Conservation (phyloP, 2,329 filamentous ascomycete genomes). For the Nannizziopsis barbatae region DNA sequence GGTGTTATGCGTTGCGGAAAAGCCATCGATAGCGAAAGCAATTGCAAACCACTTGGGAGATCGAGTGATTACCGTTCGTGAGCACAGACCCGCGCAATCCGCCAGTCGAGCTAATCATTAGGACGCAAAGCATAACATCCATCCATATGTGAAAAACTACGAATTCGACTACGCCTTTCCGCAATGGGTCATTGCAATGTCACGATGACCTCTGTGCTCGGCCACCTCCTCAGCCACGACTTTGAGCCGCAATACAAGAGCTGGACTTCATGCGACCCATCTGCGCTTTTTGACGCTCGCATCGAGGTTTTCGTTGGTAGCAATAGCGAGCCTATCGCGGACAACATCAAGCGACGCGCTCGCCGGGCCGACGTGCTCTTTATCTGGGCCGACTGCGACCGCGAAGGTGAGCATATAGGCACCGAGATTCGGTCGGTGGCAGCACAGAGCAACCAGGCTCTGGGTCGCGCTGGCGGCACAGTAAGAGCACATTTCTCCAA, state of each 20-base stretch:
- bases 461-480: slow-evolving; percentile 56
- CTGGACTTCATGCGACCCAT: slow-evolving; percentile 72
- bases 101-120: neutral
- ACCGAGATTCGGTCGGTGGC: slow-evolving; percentile 79
- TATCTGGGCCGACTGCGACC: slow-evolving; percentile 98
- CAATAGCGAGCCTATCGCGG: slow-evolving; percentile 54
- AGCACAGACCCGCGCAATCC: slow-evolving; percentile 26
- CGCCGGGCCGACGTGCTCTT: slow-evolving; percentile 62
- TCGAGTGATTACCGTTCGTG: slow-evolving; percentile 57
- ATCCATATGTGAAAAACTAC: slow-evolving; percentile 84
- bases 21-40: slow-evolving; percentile 91
- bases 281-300: slow-evolving; percentile 67
- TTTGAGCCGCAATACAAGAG: slow-evolving; percentile 65
- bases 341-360: slow-evolving; percentile 75
- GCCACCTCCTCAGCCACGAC: slow-evolving; percentile 72
- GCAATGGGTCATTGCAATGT: slow-evolving; percentile 69
- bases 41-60: slow-evolving; percentile 83
- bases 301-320: slow-evolving; percentile 57
- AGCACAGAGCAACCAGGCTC: slow-evolving; percentile 53
- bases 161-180: slow-evolving; percentile 79
- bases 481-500: slow-evolving; percentile 81
- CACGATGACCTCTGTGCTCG: slow-evolving; percentile 85
- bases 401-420: slow-evolving; percentile 94
- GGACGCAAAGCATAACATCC: slow-evolving; percentile 51
- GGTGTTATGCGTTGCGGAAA: slow-evolving; percentile 69